These are phyloP conservation scores for Blastomyces silverae DNA, from an alignment of 2,329 filamentous ascomycete species.

Conservation along the genomic window DNA sequence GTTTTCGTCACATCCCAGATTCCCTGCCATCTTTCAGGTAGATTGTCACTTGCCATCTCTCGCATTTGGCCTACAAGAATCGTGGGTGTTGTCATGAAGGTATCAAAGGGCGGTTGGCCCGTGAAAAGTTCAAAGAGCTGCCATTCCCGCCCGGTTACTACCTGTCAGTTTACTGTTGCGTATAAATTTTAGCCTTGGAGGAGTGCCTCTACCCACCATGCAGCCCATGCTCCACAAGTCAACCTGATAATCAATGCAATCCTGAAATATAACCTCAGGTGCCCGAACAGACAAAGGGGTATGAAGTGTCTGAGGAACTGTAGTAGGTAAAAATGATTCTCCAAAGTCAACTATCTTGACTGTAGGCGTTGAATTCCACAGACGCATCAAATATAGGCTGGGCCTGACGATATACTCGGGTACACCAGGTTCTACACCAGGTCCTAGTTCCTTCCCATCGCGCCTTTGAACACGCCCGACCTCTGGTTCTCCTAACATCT, in stretches of 20 bases:
- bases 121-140: slow-evolving; percentile 38
- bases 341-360: slow-evolving; percentile 39
- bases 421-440: slow-evolving; percentile 22
- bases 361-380: slow-evolving; percentile 16
- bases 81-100: slow-evolving; percentile 30
- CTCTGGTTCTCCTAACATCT: slow-evolving; percentile 26
- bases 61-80: slow-evolving; percentile 35
- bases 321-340: slow-evolving; percentile 30
- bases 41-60: slow-evolving; percentile 30
- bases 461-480: slow-evolving; percentile 23
- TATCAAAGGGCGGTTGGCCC: slow-evolving; percentile 37
- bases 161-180: neutral
- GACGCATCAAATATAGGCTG: slow-evolving; percentile 15
- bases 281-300: slow-evolving; percentile 34
- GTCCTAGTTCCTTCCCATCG: slow-evolving; percentile 24
- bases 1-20: slow-evolving; percentile 27
- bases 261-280: slow-evolving; percentile 37
- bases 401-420: slow-evolving; percentile 27
- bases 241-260: slow-evolving; percentile 32
- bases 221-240: slow-evolving; percentile 38
- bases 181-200: neutral
- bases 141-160: neutral
- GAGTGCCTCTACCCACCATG: slow-evolving; percentile 26
- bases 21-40: slow-evolving; percentile 34
- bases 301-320: slow-evolving; percentile 28